Conservation (phyloP, 148 eudicot genomes). For the Cornus florida region DNA sequence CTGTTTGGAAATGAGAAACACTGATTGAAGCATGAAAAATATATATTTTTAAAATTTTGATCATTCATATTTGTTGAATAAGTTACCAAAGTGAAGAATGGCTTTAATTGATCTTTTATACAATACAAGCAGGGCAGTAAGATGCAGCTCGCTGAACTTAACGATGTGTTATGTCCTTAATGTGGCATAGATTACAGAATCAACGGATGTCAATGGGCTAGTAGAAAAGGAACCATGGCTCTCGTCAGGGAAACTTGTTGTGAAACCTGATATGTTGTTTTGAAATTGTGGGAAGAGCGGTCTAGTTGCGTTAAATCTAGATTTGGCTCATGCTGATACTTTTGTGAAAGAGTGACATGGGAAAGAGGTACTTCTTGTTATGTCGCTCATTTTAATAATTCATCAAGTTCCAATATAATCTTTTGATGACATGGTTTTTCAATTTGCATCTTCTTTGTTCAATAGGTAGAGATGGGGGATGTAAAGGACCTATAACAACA, state of each 20-base stretch:
- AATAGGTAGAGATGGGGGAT: constrained; percentile 96
- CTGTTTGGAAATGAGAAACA: neutral
- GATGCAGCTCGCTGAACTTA: neutral
- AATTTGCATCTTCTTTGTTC: neutral
- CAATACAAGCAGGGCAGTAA: constrained; percentile 1
- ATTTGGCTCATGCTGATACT: constrained; percentile 75
- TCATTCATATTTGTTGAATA: neutral
- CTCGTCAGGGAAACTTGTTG: constrained; percentile 84
- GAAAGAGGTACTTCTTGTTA: constrained; percentile 57
- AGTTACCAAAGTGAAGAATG: neutral
- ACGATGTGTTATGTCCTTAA: neutral
- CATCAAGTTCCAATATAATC: neutral
- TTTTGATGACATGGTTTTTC: neutral
- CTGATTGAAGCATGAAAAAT: neutral
- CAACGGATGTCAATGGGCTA: constrained; percentile 76
- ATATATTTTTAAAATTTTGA: neutral
- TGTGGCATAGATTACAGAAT: constrained; percentile 67
- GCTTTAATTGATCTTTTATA: constrained; percentile 9
- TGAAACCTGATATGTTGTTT: constrained; percentile 96
- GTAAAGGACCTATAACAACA: constrained; percentile 97
- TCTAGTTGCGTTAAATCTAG: constrained; percentile 89
- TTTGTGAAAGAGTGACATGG: constrained; percentile 95
- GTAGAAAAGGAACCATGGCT: constrained; percentile 83
- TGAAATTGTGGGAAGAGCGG: constrained; percentile 99
- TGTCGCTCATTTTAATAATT: neutral